Base-by-base conservation (phyloP, 768 basidiomycete species). In the Auriculariales sp. region DNA sequence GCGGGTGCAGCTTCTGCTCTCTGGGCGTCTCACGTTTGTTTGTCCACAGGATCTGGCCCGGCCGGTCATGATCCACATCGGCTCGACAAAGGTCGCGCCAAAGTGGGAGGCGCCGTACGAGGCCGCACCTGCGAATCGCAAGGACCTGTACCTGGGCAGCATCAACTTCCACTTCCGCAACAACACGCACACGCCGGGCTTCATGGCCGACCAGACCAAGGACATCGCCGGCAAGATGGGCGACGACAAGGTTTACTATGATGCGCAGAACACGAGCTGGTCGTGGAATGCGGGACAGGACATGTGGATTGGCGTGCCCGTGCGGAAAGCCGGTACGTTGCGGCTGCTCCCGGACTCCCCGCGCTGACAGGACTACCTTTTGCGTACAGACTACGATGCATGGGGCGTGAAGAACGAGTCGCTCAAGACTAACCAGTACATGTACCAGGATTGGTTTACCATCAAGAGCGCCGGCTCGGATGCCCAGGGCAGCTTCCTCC, bases 391-490 rank as follows among this genome's bases (percentile, higher is more conserved):
- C 22, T 44, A 22, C 22, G 19, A 19, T 4, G 6, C 19, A 6
- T 44, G 39, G 39, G 39, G 19, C 7, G 39, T 44, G 17, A 19
- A 44, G 39, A 44, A 44, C 15, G 22, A 44, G 22, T 22, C 39
- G 2, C 4, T 24, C 10, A 24, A 44, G 12, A 19, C 19, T 10
- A 44, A 44, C 39, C 14, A 44, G 39, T 44, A 44, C 39, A 44
- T 44, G 39, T 44, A 44, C 22, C 39, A 44, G 39, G 39, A 44
- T 19, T 44, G 39, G 39, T 44, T 44, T 25, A 44, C 39, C 17
- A 25, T 44, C 10, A 19, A 44, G 15, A 24, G 22, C 22, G 39
- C 39, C 10, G 22, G 39, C 19, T 11, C 14, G 14, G 39, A 44
- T 19, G 39, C 12, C 12, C 19, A n/a, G 19, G 39, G 39, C 22